Evolutionary conservation across 2,329 filamentous ascomycete species (phyloP), one percentile per base, ranked within the genome.

Genomic region (Neofusicoccum laricinum): DNA sequence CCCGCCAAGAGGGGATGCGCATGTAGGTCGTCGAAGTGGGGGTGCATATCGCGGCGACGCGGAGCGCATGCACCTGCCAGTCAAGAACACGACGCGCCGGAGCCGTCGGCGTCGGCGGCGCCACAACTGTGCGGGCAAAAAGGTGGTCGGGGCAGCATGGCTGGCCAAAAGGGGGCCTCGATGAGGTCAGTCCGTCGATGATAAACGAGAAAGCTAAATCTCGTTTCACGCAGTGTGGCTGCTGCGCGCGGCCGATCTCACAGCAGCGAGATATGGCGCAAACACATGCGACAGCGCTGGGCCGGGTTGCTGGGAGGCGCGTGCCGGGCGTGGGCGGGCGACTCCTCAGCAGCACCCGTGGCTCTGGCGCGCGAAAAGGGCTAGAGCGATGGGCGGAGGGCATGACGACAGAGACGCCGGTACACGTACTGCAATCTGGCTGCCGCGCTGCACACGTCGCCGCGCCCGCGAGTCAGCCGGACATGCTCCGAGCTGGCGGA

Each of bases 381-480:
- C 38, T 30, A 30, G 7, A 6, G 25, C 25, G 25, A 30, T 30
- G 25, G 25, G 14, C 38, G 38, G 36, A 3, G 53, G 38, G 14
- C 51, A 59, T 59, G 55, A 48, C 55, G 55, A 59, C 53, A 34
- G n/a, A 25, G 53, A 21, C 10, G 17, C 32, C 17, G 17, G 53
- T 58, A n/a, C n/a, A n/a, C n/a, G n/a, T n/a, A 58, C 53, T 58
- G 53, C 53, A 58, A 58, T 58, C 53, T 58, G 53, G 38, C 15
- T 30, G 25, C 25, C 25, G 25, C 25, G 25, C 25, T 30, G 25
- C 25, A 7, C 19, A 34, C 46, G 19, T 14, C 25, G 11, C 3
- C 10, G 15, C 30, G 21, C 21, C 40, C 53, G 38, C 53, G 40
- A 17, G 21, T 32, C 19, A 8, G 34, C 53, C 53, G 25, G 53